phyloP scores from a whole-genome alignment of 176 grass and related monocot genomes.

The Triticum urartu region DNA sequence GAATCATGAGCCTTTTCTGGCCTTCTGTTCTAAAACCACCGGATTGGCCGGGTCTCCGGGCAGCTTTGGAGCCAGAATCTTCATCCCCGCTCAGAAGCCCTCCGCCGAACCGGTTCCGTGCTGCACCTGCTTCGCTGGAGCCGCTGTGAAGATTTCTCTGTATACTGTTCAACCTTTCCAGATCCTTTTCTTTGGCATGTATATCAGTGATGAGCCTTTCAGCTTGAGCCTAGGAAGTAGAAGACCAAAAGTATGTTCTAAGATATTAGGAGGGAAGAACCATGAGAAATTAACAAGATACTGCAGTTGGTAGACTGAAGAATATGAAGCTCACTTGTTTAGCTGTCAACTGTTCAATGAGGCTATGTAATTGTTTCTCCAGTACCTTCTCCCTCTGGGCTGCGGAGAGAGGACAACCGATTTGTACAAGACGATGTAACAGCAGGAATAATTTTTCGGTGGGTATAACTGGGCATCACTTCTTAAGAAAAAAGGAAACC shows the following conservation, averaged over 20 bases:
- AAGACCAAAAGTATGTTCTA: not conserved
- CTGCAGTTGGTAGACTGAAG: not conserved
- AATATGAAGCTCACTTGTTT: slow-evolving; percentile 65
- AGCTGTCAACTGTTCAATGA: slow-evolving; percentile 88
- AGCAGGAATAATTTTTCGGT: not conserved
- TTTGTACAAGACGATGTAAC: not conserved
- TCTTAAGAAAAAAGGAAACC: not conserved
- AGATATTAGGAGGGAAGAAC: not conserved
- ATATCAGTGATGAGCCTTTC: slow-evolving; percentile 67
- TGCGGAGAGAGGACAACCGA: slow-evolving; percentile 38
- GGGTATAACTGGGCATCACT: not conserved
- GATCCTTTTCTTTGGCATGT: slow-evolving; percentile 70
- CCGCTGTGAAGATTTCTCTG: slow-evolving; percentile 36
- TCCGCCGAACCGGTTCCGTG: slow-evolving; percentile 52
- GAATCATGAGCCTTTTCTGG: slow-evolving; percentile 64
- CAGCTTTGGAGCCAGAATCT: slow-evolving; percentile 46
- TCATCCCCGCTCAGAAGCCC: slow-evolving; percentile 21
- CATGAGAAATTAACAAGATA: not conserved
- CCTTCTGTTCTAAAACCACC: slow-evolving; percentile 53
- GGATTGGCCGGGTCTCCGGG: slow-evolving; percentile 24
- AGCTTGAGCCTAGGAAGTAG: slow-evolving; percentile 60
- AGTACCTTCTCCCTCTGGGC: slow-evolving; percentile 87
- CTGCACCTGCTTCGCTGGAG: slow-evolving; percentile 32
- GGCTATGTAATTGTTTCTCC: slow-evolving; percentile 87
- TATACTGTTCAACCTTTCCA: slow-evolving; percentile 64